Percentiles rank a stretch among this genome's conserved stretches.
Evolutionary conservation across 2,329 filamentous ascomycete species (phyloP).

Genomic region (Cercospora beticola): DNA sequence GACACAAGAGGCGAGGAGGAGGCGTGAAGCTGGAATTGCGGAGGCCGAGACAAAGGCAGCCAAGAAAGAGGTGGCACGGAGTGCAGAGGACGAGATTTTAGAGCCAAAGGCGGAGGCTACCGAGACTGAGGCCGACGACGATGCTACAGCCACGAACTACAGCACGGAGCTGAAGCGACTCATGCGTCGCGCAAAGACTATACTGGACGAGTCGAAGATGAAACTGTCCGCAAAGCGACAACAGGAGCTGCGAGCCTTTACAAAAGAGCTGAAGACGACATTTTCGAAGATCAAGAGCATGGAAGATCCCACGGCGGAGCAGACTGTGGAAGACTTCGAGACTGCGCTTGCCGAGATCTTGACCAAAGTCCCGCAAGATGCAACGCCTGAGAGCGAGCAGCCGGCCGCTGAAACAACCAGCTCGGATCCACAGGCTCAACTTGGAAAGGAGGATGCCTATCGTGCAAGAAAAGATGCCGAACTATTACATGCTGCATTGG

Average conservation of each 20-base stretch:
- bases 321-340: constrained; percentile 38
- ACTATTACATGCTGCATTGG: constrained; percentile 58
- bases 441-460: constrained; percentile 48
- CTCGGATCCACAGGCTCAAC: constrained; percentile 30
- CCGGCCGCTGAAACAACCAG: constrained; percentile 29
- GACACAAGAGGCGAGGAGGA: constrained; percentile 25
- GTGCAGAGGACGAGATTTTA: constrained; percentile 27
- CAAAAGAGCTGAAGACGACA: constrained; percentile 62
- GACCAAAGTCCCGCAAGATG: constrained; percentile 48
- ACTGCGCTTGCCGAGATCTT: constrained; percentile 39
- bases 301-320: constrained; percentile 23
- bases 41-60: constrained; percentile 18
- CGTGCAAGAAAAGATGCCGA: constrained; percentile 58
- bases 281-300: constrained; percentile 53
- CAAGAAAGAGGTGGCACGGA: constrained; percentile 21
- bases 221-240: constrained; percentile 68
- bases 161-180: constrained; percentile 54
- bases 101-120: constrained; percentile 21
- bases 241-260: constrained; percentile 71
- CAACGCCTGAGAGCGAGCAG: constrained; percentile 21
- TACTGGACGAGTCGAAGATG: constrained; percentile 54
- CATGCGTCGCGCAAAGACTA: constrained; percentile 58
- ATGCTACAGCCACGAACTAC: constrained; percentile 15
- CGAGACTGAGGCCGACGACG: constrained; percentile 10
- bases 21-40: constrained; percentile 27